Conservation (phyloP, 2,329 filamentous ascomycete genomes). For the Sclerotinia minor region DNA sequence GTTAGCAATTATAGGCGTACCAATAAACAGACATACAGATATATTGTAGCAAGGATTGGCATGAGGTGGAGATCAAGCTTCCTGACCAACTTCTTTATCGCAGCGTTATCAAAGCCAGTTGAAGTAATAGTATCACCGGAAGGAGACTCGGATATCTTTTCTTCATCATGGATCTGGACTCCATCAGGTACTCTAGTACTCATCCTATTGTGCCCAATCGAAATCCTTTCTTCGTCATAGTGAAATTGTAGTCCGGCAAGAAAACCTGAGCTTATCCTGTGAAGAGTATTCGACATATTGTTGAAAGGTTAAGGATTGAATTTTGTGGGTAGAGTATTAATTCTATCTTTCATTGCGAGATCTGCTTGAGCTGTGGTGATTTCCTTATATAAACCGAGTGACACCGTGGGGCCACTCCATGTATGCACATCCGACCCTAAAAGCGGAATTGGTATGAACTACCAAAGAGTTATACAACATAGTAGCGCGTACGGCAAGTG, state of each 20-base stretch:
- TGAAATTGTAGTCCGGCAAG: not conserved
- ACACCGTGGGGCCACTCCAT: not conserved
- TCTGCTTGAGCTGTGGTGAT: not conserved
- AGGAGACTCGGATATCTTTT: slow-evolving; percentile 6
- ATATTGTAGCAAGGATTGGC: slow-evolving; percentile 53
- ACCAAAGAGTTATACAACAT: not conserved
- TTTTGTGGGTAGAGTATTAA: not conserved
- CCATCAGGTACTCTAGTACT: not conserved
- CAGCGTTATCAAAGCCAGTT: slow-evolving; percentile 29
- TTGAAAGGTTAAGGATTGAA: not conserved
- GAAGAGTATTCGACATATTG: slow-evolving; percentile 1
- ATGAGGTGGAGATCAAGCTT: slow-evolving; percentile 38
- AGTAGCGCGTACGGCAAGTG: not conserved
- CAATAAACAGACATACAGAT: slow-evolving; percentile 43
- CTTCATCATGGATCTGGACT: not conserved
- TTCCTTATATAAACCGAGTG: not conserved
- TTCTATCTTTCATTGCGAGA: not conserved
- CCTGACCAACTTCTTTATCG: slow-evolving; percentile 33
- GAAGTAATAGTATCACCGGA: not conserved
- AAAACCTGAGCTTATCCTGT: not conserved
- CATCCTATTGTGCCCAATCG: not conserved
- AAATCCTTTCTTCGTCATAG: slow-evolving; percentile 5
- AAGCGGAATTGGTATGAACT: not conserved
- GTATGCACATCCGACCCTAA: not conserved
- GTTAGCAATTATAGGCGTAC: slow-evolving; percentile 5